Conservation (phyloP, 805 yeast species). For the Blastobotrys parvus region DNA sequence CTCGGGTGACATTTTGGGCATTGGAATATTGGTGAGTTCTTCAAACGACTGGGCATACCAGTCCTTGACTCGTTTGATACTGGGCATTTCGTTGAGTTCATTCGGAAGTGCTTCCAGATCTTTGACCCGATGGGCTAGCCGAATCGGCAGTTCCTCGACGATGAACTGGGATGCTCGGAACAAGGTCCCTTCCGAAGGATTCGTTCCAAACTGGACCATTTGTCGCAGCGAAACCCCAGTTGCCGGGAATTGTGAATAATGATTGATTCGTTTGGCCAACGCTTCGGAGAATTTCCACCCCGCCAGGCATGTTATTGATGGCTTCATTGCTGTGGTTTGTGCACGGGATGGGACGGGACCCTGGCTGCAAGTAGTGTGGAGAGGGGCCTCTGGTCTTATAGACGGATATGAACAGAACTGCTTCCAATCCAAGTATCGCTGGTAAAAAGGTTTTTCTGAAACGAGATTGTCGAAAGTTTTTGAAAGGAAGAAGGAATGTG, state of each 20-base stretch:
- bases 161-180: constrained; percentile 79
- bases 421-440: too few species aligned
- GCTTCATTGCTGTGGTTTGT: too few species aligned
- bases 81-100: constrained; percentile 63
- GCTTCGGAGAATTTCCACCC: constrained; percentile 30
- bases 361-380: too few species aligned
- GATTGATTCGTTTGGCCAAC: constrained; percentile 48
- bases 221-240: constrained; percentile 79
- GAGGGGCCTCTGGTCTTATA: too few species aligned
- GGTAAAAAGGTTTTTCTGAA: too few species aligned
- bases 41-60: constrained; percentile 92
- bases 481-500: too few species aligned
- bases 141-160: constrained; percentile 77
- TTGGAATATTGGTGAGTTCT: constrained; percentile 54
- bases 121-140: constrained; percentile 77
- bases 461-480: too few species aligned
- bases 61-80: constrained; percentile 65
- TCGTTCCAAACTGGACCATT: constrained; percentile 85
- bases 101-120: constrained; percentile 76
- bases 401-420: too few species aligned
- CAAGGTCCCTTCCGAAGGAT: constrained; percentile 68
- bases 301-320: constrained; percentile 4
- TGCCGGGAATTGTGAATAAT: constrained; percentile 66
- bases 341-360: too few species aligned
- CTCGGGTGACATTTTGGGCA: constrained; percentile 43